Evolutionary conservation across 2,329 filamentous ascomycete species (phyloP).

Genomic region (Pseudogymnoascus sp.): DNA sequence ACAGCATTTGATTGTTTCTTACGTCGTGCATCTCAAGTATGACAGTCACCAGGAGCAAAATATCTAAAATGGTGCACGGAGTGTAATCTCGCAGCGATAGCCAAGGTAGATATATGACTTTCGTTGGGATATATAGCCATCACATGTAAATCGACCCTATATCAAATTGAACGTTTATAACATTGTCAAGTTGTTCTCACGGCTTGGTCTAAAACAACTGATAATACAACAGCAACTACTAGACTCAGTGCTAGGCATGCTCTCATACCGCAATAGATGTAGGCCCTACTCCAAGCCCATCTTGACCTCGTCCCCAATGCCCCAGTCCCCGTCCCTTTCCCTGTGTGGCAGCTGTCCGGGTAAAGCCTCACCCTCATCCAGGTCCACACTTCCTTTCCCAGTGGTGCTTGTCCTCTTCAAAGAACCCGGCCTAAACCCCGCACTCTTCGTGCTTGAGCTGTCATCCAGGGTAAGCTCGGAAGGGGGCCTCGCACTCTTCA

Average conservation of each 20-base stretch:
- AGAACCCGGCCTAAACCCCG: conserved; percentile 15
- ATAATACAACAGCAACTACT: not conserved
- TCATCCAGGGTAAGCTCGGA: conserved; percentile 7
- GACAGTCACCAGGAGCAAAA: not conserved
- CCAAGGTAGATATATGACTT: not conserved
- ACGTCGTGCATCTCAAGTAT: not conserved
- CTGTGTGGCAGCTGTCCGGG: conserved; percentile 44
- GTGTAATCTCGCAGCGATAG: not conserved
- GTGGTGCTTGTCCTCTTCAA: conserved; percentile 15
- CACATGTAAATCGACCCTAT: not conserved
- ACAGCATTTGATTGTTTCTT: not conserved
- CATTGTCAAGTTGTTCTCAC: not conserved
- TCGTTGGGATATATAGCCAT: not conserved
- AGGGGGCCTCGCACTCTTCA: not conserved
- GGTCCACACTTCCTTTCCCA: conserved; percentile 14
- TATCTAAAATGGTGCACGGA: not conserved
- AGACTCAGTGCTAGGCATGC: conserved; percentile 16
- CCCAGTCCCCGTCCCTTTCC: conserved; percentile 58
- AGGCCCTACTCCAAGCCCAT: conserved; percentile 64
- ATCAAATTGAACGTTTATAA: not conserved
- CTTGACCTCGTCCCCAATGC: conserved; percentile 72
- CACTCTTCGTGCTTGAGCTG: conserved; percentile 12
- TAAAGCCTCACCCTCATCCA: conserved; percentile 36
- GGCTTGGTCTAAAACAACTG: not conserved
- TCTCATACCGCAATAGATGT: not conserved